These are phyloP conservation scores for Myxozyma mucilagina DNA, from an alignment of 805 yeast genomes.

Conservation along the genomic window DNA sequence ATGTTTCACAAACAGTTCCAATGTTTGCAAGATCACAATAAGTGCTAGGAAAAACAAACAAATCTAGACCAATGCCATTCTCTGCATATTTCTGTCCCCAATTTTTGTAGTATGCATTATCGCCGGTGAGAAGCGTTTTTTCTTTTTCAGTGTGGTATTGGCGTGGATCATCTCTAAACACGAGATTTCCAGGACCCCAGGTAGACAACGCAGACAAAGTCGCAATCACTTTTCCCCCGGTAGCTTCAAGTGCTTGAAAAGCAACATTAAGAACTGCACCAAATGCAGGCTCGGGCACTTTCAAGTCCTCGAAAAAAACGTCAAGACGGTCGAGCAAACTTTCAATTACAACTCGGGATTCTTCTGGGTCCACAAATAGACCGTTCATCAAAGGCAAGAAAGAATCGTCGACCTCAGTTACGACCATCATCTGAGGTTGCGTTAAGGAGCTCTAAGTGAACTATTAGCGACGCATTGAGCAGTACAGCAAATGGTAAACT, in stretches of 20 bases:
- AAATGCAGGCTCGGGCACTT: conserved; percentile 62
- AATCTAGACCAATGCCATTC: conserved; percentile 69
- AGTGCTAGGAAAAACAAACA: conserved; percentile 65
- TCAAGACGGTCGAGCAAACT: conserved; percentile 66
- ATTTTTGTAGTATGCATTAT: conserved; percentile 60
- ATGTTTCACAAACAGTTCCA: conserved; percentile 59
- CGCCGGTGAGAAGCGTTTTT: conserved; percentile 57
- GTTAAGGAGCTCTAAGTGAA: conserved; percentile 42
- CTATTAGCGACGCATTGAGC: not conserved
- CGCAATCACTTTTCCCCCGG: conserved; percentile 79
- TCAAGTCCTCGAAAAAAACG: conserved; percentile 43
- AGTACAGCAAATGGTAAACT: conserved; percentile 15
- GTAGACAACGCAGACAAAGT: conserved; percentile 71
- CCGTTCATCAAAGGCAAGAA: conserved; percentile 81
- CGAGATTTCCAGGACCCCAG: conserved; percentile 70
- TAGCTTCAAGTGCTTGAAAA: conserved; percentile 52
- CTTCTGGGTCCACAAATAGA: conserved; percentile 74
- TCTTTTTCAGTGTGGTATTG: conserved; percentile 43
- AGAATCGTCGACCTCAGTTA: conserved; percentile 72
- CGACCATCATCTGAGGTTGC: conserved; percentile 58
- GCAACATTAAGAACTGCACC: conserved; percentile 80
- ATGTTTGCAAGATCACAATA: conserved; percentile 73
- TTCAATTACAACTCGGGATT: conserved; percentile 62
- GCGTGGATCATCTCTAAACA: conserved; percentile 39
- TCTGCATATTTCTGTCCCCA: conserved; percentile 58